Evolutionary conservation across 2,329 filamentous ascomycete genomes (phyloP).

Genomic region (Hypoxylon sp.): DNA sequence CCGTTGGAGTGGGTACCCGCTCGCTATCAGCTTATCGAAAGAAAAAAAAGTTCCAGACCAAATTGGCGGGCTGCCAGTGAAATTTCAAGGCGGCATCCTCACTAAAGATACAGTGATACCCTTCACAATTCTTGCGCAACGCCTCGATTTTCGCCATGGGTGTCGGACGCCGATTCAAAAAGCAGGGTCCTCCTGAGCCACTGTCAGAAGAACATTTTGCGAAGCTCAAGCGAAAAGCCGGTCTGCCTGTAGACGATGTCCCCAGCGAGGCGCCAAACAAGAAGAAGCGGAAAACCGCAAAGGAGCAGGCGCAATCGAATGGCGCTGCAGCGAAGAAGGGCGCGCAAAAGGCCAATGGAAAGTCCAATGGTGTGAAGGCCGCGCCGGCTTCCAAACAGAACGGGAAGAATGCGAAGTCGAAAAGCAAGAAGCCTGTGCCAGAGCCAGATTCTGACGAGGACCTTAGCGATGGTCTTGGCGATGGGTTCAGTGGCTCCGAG

Average conservation of each 20-base stretch:
- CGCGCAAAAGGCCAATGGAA: constrained; percentile 56
- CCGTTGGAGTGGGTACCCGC: constrained; percentile 20
- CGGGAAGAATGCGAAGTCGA: constrained; percentile 52
- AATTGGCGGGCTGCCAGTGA: constrained; percentile 35
- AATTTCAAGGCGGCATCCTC: constrained; percentile 32
- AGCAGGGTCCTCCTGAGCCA: constrained; percentile 88
- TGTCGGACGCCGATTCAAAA: constrained; percentile 92
- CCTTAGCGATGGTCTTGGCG: constrained; percentile 62
- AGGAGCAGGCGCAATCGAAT: constrained; percentile 56
- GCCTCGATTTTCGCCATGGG: constrained; percentile 74
- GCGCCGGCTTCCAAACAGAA: constrained; percentile 56
- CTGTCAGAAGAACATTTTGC: constrained; percentile 85
- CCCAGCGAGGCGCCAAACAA: constrained; percentile 70
- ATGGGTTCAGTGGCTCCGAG: constrained; percentile 58
- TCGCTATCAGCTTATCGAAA: constrained; percentile 52
- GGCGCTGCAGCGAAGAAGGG: constrained; percentile 53
- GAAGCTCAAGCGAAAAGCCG: constrained; percentile 87
- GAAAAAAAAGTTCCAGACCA: constrained; percentile 49
- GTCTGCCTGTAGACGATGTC: constrained; percentile 72
- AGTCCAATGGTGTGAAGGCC: constrained; percentile 52
- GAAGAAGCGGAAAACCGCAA: constrained; percentile 70
- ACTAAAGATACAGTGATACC: constrained; percentile 35
- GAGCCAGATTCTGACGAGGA: constrained; percentile 64
- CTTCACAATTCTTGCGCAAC: constrained; percentile 29
- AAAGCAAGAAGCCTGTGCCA: constrained; percentile 57